Percentiles rank a stretch among this genome's conserved stretches.
Evolutionary conservation across 169 alveolate genomes (phyloP).

Genomic region (Sarcocystis neurona): DNA sequence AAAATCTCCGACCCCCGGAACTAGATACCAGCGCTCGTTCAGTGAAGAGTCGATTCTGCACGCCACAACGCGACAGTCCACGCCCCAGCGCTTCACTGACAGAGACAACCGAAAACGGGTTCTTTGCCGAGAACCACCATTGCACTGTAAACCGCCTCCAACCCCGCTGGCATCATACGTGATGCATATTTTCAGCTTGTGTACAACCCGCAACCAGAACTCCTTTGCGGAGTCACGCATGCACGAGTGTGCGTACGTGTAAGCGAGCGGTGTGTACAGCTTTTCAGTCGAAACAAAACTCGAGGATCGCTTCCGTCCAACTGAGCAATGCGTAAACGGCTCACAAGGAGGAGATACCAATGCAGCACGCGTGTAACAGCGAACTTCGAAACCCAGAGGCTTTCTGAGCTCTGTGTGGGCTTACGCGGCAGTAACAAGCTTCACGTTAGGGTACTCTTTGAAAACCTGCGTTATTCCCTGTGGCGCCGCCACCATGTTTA

Average conservation of each 20-base stretch:
- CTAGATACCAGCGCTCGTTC: conserved; percentile 72
- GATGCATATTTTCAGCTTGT: not conserved
- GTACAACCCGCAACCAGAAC: not conserved
- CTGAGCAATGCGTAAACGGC: no score
- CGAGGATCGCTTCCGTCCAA: no score
- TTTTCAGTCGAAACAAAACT: not conserved
- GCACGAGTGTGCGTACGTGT: not conserved
- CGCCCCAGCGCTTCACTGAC: not conserved
- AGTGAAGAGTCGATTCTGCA: conserved; percentile 73
- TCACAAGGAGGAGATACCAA: no score
- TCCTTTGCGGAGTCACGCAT: not conserved
- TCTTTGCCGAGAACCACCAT: not conserved
- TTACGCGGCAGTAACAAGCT: conserved; percentile 70
- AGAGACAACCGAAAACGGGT: not conserved
- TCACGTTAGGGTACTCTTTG: conserved; percentile 69
- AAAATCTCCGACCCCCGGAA: conserved; percentile 87
- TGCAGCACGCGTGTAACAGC: no score
- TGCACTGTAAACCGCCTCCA: not conserved
- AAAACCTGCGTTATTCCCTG: conserved; percentile 74
- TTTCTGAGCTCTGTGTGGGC: not conserved
- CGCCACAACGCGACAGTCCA: not conserved
- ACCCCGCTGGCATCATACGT: not conserved
- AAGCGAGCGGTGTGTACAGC: not conserved
- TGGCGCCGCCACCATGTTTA: conserved; percentile 79
- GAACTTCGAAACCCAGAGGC: no score